Base-by-base conservation (phyloP, 2,329 filamentous ascomycete genomes). In the Helicocarpus griseus region DNA sequence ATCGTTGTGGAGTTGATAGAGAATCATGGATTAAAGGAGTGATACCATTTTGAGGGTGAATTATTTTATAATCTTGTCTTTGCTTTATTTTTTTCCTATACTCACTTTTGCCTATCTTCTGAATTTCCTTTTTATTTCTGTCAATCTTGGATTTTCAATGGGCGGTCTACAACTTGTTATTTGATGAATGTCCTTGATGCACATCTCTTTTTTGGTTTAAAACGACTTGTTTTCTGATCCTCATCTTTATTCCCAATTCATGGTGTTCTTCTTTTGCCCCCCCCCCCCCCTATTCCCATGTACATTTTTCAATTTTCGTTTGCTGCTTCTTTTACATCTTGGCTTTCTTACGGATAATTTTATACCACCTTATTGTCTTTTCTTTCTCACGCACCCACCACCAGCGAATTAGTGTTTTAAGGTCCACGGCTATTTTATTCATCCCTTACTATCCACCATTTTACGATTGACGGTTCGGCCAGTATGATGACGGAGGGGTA, bases 1-100 rank as follows among this genome's bases (percentile, higher is more conserved):
- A 83, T 98, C 58, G 83, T 98, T 56, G 75, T 97, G 56, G 93
- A 98, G 73, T 78, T 98, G 78, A 73, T 95, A 58, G 78, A 97
- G 60, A 97, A 97, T 67, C 87, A 95, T 63, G 90, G 88, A 5
- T 86, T 91, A 56, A 78, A 76, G 61, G 78, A 81, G 48, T 57
- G 49, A 54, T 47, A 7, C 7, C n/a, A 6, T 29, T 3, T 41
- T 6, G 1, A 22, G 3, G 14, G 5, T 31, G 4, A 6, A 8
- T 5, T 45, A 9, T 31, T 1, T 21, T 45, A 29, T 19, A 0
- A 8, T 14, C 31, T 45, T 17, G 7, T 19, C 5, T 45, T 31
- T 31, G 6, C 24, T n/a, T 5, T 31, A n/a, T 43, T 28, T 19
- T 9, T 24, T 26, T 8, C 31, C 26, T 45, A 45, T 45, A 31